phyloP scores from a whole-genome alignment of 345 rosid species.

The Fremontodendron californicum region DNA sequence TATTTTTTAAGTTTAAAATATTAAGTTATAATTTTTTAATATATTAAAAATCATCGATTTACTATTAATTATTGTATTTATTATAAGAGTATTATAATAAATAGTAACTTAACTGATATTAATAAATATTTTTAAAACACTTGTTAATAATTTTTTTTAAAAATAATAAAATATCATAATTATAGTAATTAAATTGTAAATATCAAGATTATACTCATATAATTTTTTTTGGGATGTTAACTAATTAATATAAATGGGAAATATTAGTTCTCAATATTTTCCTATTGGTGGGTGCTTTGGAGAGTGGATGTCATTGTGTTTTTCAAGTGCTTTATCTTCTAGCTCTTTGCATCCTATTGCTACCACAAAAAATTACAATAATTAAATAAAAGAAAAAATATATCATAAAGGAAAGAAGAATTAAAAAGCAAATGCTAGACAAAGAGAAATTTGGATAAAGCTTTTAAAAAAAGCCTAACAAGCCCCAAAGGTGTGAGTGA shows the following conservation, averaged over 20 bases:
- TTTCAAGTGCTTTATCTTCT: conserved; percentile 21
- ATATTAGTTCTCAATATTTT: neutral
- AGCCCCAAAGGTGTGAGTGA: neutral
- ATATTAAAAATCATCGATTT: too few relatives aligned
- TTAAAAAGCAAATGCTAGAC: conserved; percentile 1
- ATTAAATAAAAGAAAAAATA: neutral
- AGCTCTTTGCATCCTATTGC: neutral
- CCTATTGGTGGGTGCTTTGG: neutral
- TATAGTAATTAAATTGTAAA: too few relatives aligned
- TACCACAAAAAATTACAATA: neutral
- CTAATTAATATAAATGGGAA: neutral
- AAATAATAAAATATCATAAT: too few relatives aligned
- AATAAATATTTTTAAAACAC: too few relatives aligned
- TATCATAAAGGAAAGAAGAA: neutral
- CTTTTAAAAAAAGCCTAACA: neutral
- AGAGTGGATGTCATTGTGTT: neutral
- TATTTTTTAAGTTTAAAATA: too few relatives aligned
- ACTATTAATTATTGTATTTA: too few relatives aligned
- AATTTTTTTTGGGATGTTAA: neutral
- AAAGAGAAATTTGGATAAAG: conserved; percentile 9
- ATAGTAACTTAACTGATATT: too few relatives aligned
- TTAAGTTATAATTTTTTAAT: too few relatives aligned
- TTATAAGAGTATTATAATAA: too few relatives aligned
- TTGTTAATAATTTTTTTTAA: too few relatives aligned
- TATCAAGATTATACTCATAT: neutral